Evolutionary conservation across 495 filamentous ascomycete species (phyloP), one percentile per base, ranked within the genome.

Genomic region (Umbilicaria muhlenbergii): DNA sequence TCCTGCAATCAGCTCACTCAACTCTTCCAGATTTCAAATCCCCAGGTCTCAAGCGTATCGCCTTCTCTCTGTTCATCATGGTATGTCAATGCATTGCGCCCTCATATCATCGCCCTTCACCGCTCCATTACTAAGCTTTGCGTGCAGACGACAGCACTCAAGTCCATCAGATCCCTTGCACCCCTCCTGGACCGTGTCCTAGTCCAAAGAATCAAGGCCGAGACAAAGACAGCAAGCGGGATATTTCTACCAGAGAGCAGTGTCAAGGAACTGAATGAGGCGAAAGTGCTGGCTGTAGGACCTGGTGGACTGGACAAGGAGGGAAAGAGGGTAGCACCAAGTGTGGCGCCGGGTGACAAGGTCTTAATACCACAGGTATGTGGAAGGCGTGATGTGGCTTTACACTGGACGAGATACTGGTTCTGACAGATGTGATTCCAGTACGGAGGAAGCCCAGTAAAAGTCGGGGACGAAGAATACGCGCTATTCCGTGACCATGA

Each of bases 221-320:
- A 96, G 65, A 57, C 86, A 54, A 94, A 95, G 73, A 99, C 91
- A 28, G 86, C 91, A 51, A 75, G 77, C 53, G 91, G 91, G 53
- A 89, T 99, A 72, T 94, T 88, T 75, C 84, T 99, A 50, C 91
- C 91, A 47, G 92, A 99, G 72, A 85, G 78, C 59, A 83, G 78
- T 59, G 86, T 95, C 52, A 95, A 99, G 77, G 91, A 99, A 62
- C 75, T 95, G 64, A 94, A 93, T 66, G 91, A 95, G 73, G 91
- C 85, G 51, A 80, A 81, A 64, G 91, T 99, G 47, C 71, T 99
- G 45, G 92, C 91, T 49, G 88, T 96, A 40, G 91, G 91, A 32
- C 92, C 91, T 41, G 91, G 91, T 53, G 75, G 65, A 11, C 49
- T 92, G 40, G 83, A 88, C 68, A 82, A 78, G 62, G 82, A 95